Evolutionary conservation across 805 yeast genomes (phyloP).

Genomic region (Candida insectorum): DNA sequence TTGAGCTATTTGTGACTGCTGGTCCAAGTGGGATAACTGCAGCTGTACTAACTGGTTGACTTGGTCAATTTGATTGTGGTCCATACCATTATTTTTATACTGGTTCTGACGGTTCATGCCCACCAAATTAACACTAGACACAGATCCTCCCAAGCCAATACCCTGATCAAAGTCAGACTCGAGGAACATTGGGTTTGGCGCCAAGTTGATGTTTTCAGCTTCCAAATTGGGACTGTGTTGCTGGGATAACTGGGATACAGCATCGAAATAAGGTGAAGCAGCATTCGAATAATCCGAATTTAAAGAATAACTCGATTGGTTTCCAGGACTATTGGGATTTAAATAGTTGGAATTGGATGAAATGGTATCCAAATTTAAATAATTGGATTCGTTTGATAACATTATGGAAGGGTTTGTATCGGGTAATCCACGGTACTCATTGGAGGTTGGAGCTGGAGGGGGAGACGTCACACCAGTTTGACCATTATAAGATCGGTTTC

Average conservation of each 20-base stretch:
- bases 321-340: conserved; percentile 12
- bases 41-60: conserved; percentile 5
- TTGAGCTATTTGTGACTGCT: neutral
- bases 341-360: conserved; percentile 5
- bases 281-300: conserved; percentile 38
- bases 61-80: conserved; percentile 6
- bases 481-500: neutral
- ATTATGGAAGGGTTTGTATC: conserved; percentile 11
- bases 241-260: conserved; percentile 18
- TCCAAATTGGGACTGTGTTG: conserved; percentile 3
- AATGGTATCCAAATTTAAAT: neutral
- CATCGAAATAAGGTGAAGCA: conserved; percentile 35
- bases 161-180: conserved; percentile 27
- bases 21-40: conserved; percentile 5
- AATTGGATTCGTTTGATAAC: neutral
- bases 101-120: conserved; percentile 7
- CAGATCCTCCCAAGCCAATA: conserved; percentile 37
- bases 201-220: conserved; percentile 5
- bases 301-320: conserved; percentile 17
- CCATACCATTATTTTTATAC: neutral
- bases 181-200: conserved; percentile 4
- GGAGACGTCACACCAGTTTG: conserved; percentile 4
- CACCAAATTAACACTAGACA: conserved; percentile 32
- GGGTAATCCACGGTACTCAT: conserved; percentile 13
- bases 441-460: conserved; percentile 14